phyloP scores from a whole-genome alignment of 305 asterid genomes.

The Fraxinus dipetala region DNA sequence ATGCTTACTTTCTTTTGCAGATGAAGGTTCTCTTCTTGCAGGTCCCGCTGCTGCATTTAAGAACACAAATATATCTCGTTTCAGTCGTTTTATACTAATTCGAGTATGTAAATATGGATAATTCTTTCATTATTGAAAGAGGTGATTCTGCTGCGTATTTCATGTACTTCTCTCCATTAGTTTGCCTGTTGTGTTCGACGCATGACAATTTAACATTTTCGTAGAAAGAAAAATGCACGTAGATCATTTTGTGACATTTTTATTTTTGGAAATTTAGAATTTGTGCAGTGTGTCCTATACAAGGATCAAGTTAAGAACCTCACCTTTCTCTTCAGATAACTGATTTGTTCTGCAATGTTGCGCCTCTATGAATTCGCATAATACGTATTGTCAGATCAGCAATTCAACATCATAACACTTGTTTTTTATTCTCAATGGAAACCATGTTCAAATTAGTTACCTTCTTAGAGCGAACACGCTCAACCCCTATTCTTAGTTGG shows the following conservation, averaged over 20 bases:
- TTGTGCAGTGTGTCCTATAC: background rate
- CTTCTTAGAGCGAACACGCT: conserved; percentile 57
- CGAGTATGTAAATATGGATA: background rate
- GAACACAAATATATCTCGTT: background rate
- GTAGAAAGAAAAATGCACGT: background rate
- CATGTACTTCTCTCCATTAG: background rate
- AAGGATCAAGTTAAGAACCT: background rate
- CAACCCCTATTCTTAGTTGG: conserved; percentile 51
- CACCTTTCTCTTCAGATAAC: conserved; percentile 48
- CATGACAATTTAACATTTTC: background rate
- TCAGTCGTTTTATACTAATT: background rate
- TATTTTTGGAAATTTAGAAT: background rate
- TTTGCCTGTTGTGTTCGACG: background rate
- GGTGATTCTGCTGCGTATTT: background rate
- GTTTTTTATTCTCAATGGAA: background rate
- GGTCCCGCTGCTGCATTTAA: conserved; percentile 46
- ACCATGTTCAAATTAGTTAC: conserved; percentile 18
- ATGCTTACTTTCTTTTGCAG: conserved; percentile 53
- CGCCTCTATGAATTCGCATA: conserved; percentile 32
- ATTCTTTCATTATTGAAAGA: background rate
- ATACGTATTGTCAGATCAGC: background rate
- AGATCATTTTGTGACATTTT: background rate
- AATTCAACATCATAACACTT: background rate
- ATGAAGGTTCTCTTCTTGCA: conserved; percentile 51
- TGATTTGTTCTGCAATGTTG: conserved; percentile 42